Evolutionary conservation across 2,329 filamentous ascomycete species (phyloP), one percentile per base, ranked within the genome.

Genomic region (Coniochaeta sp.): DNA sequence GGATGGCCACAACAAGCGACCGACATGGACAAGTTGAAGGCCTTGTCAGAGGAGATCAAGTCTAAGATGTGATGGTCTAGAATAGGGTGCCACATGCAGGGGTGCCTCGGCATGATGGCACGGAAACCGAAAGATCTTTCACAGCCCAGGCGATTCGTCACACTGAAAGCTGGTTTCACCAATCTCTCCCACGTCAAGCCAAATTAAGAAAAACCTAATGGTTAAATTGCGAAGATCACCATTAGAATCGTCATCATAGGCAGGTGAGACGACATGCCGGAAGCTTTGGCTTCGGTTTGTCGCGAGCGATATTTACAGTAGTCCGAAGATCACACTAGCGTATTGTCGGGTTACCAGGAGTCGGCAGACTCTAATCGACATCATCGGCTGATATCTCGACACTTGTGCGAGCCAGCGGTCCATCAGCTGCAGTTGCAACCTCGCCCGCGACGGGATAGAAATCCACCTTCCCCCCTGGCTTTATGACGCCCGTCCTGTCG

Each of bases 11-110:
- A 87, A 64, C 83, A 90, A 75, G 74, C 79, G 62, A 82, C 83
- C 1, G 88, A 96, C 67, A 96, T 95, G 89, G 90, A 91, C 1
- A 84, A 87, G 72, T 78, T 99, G 68, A 90, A 93, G 81, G 85
- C 84, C 64, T 78, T 96, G 62, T 81, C 84, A 63, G 91, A 93
- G 73, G 90, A 96, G 59, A 81, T 99, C 71, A 96, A 96, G 83
- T 77, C 88, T 17, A 96, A 92, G 82, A 93, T 98, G 82, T 96
- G 54, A 66, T 58, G 8, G n/a, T 60, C 7, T 58, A 16, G 16
- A 60, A 19, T 60, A 52, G 44, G 60, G 58, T 61, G 58, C 28
- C n/a, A n/a, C n/a, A n/a, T n/a, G 58, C 26, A 60, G 58, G 16
- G 6, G n/a, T 40, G 24, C n/a, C 26, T 2, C 8, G 17, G 26